Percentiles rank a stretch among this genome's conserved stretches.
phyloP scores from a whole-genome alignment of 2,329 filamentous ascomycete species.

The Mycosphaerelloides madeirae region DNA sequence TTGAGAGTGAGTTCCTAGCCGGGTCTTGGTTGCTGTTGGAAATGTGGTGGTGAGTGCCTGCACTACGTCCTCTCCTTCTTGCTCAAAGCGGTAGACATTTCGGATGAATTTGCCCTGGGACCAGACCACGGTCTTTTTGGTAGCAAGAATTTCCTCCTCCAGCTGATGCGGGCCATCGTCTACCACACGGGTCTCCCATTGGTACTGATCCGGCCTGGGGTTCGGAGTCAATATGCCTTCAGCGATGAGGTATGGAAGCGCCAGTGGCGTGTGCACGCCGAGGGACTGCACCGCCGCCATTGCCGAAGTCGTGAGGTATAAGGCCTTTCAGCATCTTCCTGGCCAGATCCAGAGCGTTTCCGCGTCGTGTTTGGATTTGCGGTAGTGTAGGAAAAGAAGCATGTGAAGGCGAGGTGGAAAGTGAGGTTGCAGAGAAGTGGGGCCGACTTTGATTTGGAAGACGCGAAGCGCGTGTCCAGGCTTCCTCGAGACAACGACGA shows the following conservation, averaged over 20 bases:
- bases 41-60: constrained; percentile 86
- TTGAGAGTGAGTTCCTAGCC: not conserved
- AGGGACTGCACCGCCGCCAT: constrained; percentile 93
- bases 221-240: constrained; percentile 71
- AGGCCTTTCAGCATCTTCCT: constrained; percentile 14
- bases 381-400: not conserved
- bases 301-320: not conserved
- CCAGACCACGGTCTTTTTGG: constrained; percentile 76
- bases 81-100: constrained; percentile 77
- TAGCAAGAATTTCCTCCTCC: constrained; percentile 78
- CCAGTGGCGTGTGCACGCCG: constrained; percentile 83
- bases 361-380: not conserved
- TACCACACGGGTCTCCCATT: constrained; percentile 64
- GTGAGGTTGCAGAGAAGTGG: constrained; percentile 6
- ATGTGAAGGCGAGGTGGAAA: not conserved
- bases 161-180: constrained; percentile 35
- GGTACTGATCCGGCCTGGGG: constrained; percentile 62
- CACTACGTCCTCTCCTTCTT: constrained; percentile 80
- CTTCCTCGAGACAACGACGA: constrained; percentile 1
- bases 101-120: constrained; percentile 79
- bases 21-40: constrained; percentile 38
- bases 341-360: not conserved
- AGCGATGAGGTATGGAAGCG: constrained; percentile 73
- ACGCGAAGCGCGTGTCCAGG: constrained; percentile 12
- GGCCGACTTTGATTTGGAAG: constrained; percentile 5